Evolutionary conservation across 1,139 yeast species (phyloP), one percentile per base, ranked within the genome.

Genomic region (Scheffersomyces lignicola): DNA sequence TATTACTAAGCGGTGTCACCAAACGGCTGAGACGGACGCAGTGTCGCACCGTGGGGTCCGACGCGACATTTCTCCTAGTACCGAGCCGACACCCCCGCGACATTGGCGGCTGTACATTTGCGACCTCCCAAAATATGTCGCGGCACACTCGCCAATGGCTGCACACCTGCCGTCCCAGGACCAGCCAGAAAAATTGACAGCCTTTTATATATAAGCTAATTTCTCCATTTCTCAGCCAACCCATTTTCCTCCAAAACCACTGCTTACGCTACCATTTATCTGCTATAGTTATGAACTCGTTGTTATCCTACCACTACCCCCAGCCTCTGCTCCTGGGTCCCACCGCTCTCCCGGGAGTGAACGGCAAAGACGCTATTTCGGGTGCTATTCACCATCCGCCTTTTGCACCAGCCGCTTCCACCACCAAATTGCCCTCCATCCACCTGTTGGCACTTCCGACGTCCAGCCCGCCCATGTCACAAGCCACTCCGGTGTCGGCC

Each of bases 361-460:
- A n/a, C 23, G 23, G 23, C 23, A n/a, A n/a, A 9, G 23, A 8
- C n/a, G 8, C 8, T n/a, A 20, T 9, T 20, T 20, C 23, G 10
- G n/a, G 10, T 20, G 8, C 23, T 8, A 20, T n/a, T n/a, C n/a
- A 8, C 8, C 8, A 20, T 20, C 14, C 8, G 10, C 13, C 15
- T 14, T 10, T 24, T 7, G 16, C 16, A 14, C 8, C 8, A 9
- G 16, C 14, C 14, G 10, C 13, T 5, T 16, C 16, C 11, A 26
- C 4, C 14, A 35, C 38, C 7, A 32, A 25, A 9, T 41, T 48
- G 26, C 52, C 52, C 11, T 47, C 54, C 7, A 50, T 50, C 20
- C 46, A 44, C 27, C 38, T 50, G 2, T 41, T 44, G 17, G 33
- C 48, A 3, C 42, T 44, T 23, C 45, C 47, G 7, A 41, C 32